Base-by-base conservation (phyloP, 2,329 filamentous ascomycete species). In the Diaporthe ampelina region DNA sequence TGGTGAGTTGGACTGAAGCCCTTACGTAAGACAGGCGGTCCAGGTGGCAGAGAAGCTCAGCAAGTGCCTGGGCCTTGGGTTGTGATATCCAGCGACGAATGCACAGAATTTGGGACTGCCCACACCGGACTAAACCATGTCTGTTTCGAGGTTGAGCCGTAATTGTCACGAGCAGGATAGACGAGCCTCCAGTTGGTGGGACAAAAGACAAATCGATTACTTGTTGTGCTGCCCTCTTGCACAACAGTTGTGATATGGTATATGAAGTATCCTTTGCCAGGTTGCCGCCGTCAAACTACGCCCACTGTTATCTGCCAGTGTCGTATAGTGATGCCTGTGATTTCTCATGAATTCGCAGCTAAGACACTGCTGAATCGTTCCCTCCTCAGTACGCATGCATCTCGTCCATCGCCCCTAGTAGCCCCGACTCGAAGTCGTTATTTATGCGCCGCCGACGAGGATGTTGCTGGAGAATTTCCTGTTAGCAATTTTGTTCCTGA, bases 391-490 rank as follows among this genome's bases (percentile, higher is more conserved):
- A 32, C n/a, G 45, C 45, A n/a, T 21, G 13, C 26, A 43, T 70
- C 35, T 48, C 61, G 45, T 65, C 45, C 29, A 37, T 37, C 73
- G 24, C 35, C 19, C n/a, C 37, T 17, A 37, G 32, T 40, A 37
- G 21, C 26, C n/a, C 52, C 43, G 29, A 26, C 24, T 52, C 65
- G 29, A 45, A 58, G 35, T 70, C 50, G 52, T 61, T 45, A 50
- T 75, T 85, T 89, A 92, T 81, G 91, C 91, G 82, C 89, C 91
- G 75, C 90, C 91, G 77, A 93, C 91, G 74, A 93, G 88, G 75
- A 93, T 90, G 82, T 92, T 91, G 88, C 63, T 68, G n/a, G 15
- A 68, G 48, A 21, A 19, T 19, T 35, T 13, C 8, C 32, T 37
- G 48, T 68, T 40, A 68, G 63, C 40, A 0, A 26, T 40, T 54